Percentiles rank a stretch among this genome's conserved stretches.
Evolutionary conservation across 2,329 filamentous ascomycete genomes (phyloP).

Genomic region (Diaporthe citri): DNA sequence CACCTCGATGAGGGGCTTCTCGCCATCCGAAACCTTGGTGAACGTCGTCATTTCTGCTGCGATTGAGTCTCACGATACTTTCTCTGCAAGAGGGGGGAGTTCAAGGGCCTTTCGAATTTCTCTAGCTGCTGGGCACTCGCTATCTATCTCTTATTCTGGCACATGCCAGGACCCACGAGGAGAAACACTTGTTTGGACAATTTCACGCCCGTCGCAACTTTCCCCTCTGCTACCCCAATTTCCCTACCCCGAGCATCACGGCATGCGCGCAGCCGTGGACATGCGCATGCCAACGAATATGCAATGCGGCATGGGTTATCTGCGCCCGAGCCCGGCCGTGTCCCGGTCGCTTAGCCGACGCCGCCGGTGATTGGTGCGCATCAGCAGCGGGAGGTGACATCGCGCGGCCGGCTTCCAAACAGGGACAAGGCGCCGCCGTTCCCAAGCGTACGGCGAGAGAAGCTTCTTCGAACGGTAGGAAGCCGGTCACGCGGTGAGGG

Average conservation of each 20-base stretch:
- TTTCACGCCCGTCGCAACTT: background rate
- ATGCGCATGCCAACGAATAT: slow-evolving; percentile 4
- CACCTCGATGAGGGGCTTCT: slow-evolving; percentile 74
- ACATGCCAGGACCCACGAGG: slow-evolving; percentile 1
- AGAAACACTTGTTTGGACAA: background rate
- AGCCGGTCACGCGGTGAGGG: slow-evolving; percentile 12
- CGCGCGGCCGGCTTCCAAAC: background rate
- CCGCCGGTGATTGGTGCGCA: slow-evolving; percentile 39
- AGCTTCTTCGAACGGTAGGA: background rate
- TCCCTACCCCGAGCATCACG: slow-evolving; percentile 26
- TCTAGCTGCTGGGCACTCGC: slow-evolving; percentile 16
- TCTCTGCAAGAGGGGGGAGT: slow-evolving; percentile 7
- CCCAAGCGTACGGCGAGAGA: background rate
- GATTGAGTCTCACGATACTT: slow-evolving; percentile 5
- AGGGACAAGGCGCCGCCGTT: background rate
- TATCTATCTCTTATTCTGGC: slow-evolving; percentile 34
- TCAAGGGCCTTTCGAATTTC: background rate
- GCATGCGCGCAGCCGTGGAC: background rate
- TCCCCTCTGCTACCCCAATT: slow-evolving; percentile 33
- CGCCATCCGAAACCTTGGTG: slow-evolving; percentile 72
- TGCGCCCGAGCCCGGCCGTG: slow-evolving; percentile 29
- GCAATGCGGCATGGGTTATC: slow-evolving; percentile 31
- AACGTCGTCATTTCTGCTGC: slow-evolving; percentile 75
- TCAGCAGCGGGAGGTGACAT: slow-evolving; percentile 32
- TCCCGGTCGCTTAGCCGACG: slow-evolving; percentile 7